These are phyloP conservation scores for Pelargonium cotyledonis DNA, from an alignment of 441 rosid genomes.

Conservation along the genomic window DNA sequence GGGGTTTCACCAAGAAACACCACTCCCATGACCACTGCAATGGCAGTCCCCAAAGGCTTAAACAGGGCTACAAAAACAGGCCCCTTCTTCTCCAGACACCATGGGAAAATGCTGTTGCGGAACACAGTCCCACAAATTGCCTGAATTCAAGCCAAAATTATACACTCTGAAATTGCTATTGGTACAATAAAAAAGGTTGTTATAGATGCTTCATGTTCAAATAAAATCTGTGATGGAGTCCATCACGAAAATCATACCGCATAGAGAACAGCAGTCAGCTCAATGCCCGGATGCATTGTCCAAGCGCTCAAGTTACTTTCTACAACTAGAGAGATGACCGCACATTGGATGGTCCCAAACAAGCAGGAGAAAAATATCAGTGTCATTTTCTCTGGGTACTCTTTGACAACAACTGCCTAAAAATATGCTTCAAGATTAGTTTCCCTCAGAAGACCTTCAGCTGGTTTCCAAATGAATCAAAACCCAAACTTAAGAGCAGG, in stretches of 20 bases:
- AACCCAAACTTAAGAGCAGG: not conserved
- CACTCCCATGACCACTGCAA: slow-evolving; percentile 6
- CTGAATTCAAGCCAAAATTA: not conserved
- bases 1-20: slow-evolving; percentile 35
- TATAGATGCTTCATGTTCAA: too few relatives aligned
- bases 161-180: too few relatives aligned
- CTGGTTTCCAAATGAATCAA: not conserved
- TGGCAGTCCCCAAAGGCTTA: not conserved
- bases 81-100: slow-evolving; percentile 29
- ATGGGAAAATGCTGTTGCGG: slow-evolving; percentile 12
- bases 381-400: slow-evolving; percentile 39
- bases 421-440: not conserved
- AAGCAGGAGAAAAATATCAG: slow-evolving; percentile 37
- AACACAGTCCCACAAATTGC: slow-evolving; percentile 7
- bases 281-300: slow-evolving; percentile 30
- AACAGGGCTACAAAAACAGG: slow-evolving; percentile 1
- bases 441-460: not conserved
- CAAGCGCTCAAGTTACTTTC: slow-evolving; percentile 34
- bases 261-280: slow-evolving; percentile 29
- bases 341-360: slow-evolving; percentile 33
- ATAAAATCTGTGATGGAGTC: too few relatives aligned
- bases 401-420: slow-evolving; percentile 40
- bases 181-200: too few relatives aligned
- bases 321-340: slow-evolving; percentile 24
- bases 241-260: slow-evolving; percentile 26